Evolutionary conservation across 2,329 filamentous ascomycete genomes (phyloP), one percentile per base, ranked within the genome.

Genomic region (Aspergillus fijiensis): DNA sequence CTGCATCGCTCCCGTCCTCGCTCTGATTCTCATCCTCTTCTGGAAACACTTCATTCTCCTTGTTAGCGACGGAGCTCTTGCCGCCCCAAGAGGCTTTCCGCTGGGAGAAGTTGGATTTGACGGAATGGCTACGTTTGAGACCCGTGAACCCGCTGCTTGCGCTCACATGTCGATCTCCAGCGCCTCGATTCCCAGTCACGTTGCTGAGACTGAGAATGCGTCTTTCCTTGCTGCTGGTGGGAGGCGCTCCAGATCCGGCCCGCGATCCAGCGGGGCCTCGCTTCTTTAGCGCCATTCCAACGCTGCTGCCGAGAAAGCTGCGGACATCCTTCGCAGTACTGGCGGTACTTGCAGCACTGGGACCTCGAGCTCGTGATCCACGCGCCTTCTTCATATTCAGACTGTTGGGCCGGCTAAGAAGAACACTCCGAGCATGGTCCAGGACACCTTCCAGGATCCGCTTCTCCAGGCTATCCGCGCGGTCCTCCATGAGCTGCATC

Each of bases 371-470:
- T 61, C 67, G 74, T 55, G 79, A 76, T 61, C 77, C 82, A 35
- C 80, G 77, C 35, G 82, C 78, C 19, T 83, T 78, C 66, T 83
- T 84, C 58, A 83, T 75, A 63, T 77, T 82, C 80, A 84, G 73
- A 70, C 57, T 84, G 79, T 78, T 91, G 89, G 66, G 87, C 82
- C 80, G 74, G 49, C 95, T 90, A 60, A 98, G 85, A n/a, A 97
- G 83, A 27, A 94, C 88, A 6, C 72, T 75, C 51, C 94, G 89
- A 21, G 94, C 97, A 74, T 98, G 94, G 69, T 98, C 93, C 79
- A 99, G 96, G 63, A 98, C 91, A 27, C 94, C 93, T 66, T 98
- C 94, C 33, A 99, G 80, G 67, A 99, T 96, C 27, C 95, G 88
- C 55, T 93, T 90, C 78, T 99, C 95, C 25, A 99, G 82, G 3